Evolutionary conservation across 1,284 basidiomycete species (phyloP), one percentile per base, ranked within the genome.

Genomic region (Ceratobasidium sp.): DNA sequence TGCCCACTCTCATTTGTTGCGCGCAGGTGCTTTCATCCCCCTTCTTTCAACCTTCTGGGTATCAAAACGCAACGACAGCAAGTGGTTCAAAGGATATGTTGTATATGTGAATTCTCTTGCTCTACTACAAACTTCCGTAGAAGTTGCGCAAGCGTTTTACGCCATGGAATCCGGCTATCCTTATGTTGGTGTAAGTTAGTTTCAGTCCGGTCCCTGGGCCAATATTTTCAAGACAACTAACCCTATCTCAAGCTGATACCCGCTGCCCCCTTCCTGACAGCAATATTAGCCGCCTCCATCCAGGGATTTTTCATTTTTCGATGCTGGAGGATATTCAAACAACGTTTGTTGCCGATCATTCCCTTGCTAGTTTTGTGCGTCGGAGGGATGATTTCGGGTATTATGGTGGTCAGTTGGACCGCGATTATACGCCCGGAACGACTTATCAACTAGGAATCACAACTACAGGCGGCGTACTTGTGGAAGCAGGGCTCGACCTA

Each of bases 221-320:
- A 19, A 41, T 41, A 4, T 41, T 41, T 41, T 4, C 36, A 11
- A 41, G 36, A 24, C 47, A 11, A 45, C 48, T 51, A 36, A 29
- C 59, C 31, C 8, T 31, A 11, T 17, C 3, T 33, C 3, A 47
- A 73, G 71, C 31, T 73, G 17, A 6, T 73, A n/a, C 24, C 48
- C 1, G 45, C 33, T 9, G 11, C 47, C 3, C 71, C 47, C 22
- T 11, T 63, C 41, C 24, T 60, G 33, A 73, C 57, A 6, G 24
- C 31, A 0, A 41, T 54, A 19, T 15, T 73, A 9, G 15, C 50
- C 15, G 60, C 59, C 15, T 63, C 71, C 4, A 60, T 73, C 22
- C 71, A 73, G 47, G 44, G 50, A 11, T 73, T 73, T 44, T 73
- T 73, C 22, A 63, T 73, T 19, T 64, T 15, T 29, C 31, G 71